Conservation (phyloP, 2,329 filamentous ascomycete species). For the Gaeumannomyces tritici region DNA sequence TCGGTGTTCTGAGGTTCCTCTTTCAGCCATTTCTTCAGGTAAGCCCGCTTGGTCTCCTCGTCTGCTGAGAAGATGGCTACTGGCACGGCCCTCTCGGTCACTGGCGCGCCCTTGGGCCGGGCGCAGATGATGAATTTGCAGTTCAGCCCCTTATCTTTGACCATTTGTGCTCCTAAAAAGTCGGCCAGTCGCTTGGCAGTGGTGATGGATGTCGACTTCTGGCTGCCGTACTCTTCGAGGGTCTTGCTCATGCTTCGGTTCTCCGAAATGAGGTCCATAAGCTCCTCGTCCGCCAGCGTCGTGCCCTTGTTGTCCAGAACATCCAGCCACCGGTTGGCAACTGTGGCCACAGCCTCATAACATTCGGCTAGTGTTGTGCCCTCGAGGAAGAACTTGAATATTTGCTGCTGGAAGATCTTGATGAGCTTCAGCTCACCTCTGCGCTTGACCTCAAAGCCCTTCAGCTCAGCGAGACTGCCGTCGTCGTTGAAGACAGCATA, state of each 20-base stretch:
- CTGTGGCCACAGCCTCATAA: conserved; percentile 83
- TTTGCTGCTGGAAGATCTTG: conserved; percentile 98
- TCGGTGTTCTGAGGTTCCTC: conserved; percentile 90
- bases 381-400: conserved; percentile 98
- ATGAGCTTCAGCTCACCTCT: conserved; percentile 97
- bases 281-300: conserved; percentile 88
- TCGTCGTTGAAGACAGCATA: conserved; percentile 99
- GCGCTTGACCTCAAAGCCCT: conserved; percentile 95
- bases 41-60: conserved; percentile 75
- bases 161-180: conserved; percentile 96
- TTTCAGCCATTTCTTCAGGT: conserved; percentile 89
- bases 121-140: conserved; percentile 99
- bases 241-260: conserved; percentile 98
- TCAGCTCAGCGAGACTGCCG: conserved; percentile 86
- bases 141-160: conserved; percentile 97
- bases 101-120: conserved; percentile 75
- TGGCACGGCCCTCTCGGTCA: conserved; percentile 88
- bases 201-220: conserved; percentile 99
- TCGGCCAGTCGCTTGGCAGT: conserved; percentile 91
- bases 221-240: conserved; percentile 85
- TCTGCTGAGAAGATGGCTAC: conserved; percentile 97
- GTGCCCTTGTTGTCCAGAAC: conserved; percentile 82
- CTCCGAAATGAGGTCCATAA: conserved; percentile 99
- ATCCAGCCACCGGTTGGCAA: conserved; percentile 94
- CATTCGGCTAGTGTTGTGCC: conserved; percentile 80